These are phyloP conservation scores for Osmanthus fragrans DNA, from an alignment of 257 asterid species.

Conservation along the genomic window DNA sequence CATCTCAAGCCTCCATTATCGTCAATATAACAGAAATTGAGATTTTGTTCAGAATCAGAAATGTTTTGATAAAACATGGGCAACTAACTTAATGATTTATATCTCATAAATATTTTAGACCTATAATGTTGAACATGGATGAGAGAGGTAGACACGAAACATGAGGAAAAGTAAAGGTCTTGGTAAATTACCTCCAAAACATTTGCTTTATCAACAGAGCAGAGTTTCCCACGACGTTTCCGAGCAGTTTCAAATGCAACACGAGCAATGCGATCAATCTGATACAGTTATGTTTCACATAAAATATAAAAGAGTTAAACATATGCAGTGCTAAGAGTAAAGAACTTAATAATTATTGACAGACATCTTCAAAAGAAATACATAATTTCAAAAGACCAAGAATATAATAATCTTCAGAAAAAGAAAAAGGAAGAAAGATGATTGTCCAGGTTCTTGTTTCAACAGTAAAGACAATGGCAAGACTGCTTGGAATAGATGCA, in stretches of 20 bases:
- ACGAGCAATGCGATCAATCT: constrained; percentile 96
- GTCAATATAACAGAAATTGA: not conserved
- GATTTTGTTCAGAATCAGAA: not conserved
- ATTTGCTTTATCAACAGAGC: constrained; percentile 98
- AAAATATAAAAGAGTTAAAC: constrained; percentile 1
- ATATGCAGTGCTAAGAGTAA: not conserved
- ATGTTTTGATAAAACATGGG: not conserved
- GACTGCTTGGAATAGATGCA: not conserved
- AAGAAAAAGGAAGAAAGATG: not conserved
- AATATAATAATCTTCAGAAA: not conserved
- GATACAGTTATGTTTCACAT: constrained; percentile 26
- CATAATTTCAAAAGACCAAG: not conserved
- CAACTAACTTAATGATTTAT: not conserved
- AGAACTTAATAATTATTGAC: not conserved
- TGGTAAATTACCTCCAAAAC: constrained; percentile 75
- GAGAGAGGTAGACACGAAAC: not conserved
- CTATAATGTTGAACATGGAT: constrained; percentile 17
- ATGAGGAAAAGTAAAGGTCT: constrained; percentile 4
- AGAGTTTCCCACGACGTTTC: constrained; percentile 83
- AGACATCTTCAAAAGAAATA: not conserved
- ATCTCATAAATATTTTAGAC: not conserved
- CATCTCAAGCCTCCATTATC: too few species aligned
- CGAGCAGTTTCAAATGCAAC: constrained; percentile 95
- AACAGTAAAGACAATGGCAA: not conserved
- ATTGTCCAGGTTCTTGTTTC: not conserved